Percentiles rank a stretch among this genome's conserved stretches.
phyloP scores from a whole-genome alignment of 495 filamentous ascomycete species.

The Podospora didyma region DNA sequence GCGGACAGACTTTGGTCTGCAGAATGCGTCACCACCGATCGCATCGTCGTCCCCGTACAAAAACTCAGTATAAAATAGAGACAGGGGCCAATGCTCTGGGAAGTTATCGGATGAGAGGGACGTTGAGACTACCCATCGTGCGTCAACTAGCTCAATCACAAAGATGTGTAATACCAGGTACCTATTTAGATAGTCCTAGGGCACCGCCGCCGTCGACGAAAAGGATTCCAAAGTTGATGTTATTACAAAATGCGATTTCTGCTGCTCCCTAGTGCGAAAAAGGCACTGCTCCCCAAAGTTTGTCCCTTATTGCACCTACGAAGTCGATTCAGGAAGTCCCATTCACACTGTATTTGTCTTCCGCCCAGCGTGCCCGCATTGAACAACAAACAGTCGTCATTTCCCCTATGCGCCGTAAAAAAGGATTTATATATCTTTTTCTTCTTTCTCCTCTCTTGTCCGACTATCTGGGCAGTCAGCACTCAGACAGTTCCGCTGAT shows the following conservation, averaged over 20 bases:
- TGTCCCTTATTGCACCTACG: not conserved
- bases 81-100: too few species aligned
- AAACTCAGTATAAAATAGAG: too few species aligned
- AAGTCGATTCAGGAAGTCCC: too few species aligned
- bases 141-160: too few species aligned
- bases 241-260: not conserved
- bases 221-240: slow-evolving; percentile 1
- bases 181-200: too few species aligned
- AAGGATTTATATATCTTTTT: not conserved
- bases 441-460: not conserved
- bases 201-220: not conserved
- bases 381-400: slow-evolving; percentile 7
- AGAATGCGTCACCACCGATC: too few species aligned
- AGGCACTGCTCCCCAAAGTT: not conserved
- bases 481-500: slow-evolving; percentile 63
- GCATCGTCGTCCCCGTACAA: too few species aligned
- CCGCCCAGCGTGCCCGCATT: not conserved
- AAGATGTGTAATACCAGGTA: not conserved
- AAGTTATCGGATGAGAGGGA: too few species aligned
- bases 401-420: slow-evolving; percentile 8
- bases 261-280: not conserved
- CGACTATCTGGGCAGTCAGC: not conserved
- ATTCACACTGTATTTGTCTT: not conserved
- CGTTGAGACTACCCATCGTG: too few species aligned
- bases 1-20: too few species aligned